Percentiles rank a stretch among this genome's conserved stretches.
Evolutionary conservation across 441 rosid genomes (phyloP).

Genomic region (Adansonia gregorii): DNA sequence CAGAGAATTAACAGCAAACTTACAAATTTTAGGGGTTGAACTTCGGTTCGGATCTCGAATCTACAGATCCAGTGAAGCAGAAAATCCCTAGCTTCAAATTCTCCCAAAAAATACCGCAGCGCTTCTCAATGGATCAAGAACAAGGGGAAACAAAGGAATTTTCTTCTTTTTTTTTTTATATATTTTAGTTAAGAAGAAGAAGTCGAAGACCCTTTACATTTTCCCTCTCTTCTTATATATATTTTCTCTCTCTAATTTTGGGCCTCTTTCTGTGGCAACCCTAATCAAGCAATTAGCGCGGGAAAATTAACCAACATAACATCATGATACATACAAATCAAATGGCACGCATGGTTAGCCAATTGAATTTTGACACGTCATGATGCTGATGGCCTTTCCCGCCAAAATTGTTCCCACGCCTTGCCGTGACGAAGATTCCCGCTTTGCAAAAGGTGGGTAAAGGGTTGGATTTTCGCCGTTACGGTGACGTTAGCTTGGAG

Average conservation of each 20-base stretch:
- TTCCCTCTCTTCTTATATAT: conserved; percentile 21
- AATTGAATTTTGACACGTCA: conserved; percentile 28
- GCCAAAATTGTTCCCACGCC: conserved; percentile 22
- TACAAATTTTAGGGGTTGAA: conserved; percentile 1
- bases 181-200: conserved; percentile 10
- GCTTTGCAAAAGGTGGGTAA: not conserved
- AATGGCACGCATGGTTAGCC: conserved; percentile 33
- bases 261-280: conserved; percentile 38
- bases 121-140: not conserved
- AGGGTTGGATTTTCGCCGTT: not conserved
- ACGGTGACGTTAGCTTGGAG: not conserved
- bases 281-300: conserved; percentile 64
- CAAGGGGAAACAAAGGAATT: not conserved
- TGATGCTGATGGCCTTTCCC: not conserved
- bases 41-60: not conserved
- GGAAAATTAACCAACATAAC: conserved; percentile 59
- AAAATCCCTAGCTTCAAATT: not conserved
- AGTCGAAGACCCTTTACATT: conserved; percentile 32
- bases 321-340: conserved; percentile 25
- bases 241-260: conserved; percentile 10
- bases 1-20: not conserved
- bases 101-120: not conserved
- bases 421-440: conserved; percentile 22
- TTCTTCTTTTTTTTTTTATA: not conserved
- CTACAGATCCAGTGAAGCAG: conserved; percentile 15